Conservation (phyloP, 2,329 filamentous ascomycete genomes). For the Verticillium longisporum region DNA sequence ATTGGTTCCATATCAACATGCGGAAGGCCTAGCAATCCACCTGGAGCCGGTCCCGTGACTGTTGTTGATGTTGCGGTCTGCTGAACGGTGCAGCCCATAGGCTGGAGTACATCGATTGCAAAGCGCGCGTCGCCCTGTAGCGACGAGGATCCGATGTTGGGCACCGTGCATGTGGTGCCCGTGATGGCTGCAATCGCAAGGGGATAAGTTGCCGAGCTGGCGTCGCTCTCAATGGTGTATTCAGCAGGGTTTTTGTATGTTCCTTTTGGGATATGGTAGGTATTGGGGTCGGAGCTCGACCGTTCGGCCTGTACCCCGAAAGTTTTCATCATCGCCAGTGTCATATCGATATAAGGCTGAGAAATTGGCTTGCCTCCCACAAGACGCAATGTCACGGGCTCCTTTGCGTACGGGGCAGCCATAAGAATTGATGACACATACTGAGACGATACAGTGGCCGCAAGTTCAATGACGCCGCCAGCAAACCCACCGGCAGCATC, state of each 20-base stretch:
- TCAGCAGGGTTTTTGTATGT: conserved; percentile 75
- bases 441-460: conserved; percentile 95
- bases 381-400: conserved; percentile 80
- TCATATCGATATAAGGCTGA: conserved; percentile 98
- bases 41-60: conserved; percentile 77
- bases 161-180: conserved; percentile 89
- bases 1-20: conserved; percentile 98
- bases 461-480: conserved; percentile 83
- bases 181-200: conserved; percentile 92
- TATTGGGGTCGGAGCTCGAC: conserved; percentile 74
- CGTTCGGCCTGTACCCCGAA: conserved; percentile 79
- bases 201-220: conserved; percentile 94
- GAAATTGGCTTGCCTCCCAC: conserved; percentile 98
- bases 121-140: conserved; percentile 94
- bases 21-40: conserved; percentile 65
- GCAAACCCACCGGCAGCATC: conserved; percentile 75
- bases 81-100: conserved; percentile 89
- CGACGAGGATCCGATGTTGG: conserved; percentile 89
- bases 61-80: conserved; percentile 84
- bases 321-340: conserved; percentile 90
- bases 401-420: conserved; percentile 94
- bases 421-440: conserved; percentile 96
- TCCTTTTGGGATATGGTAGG: conserved; percentile 87
- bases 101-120: conserved; percentile 78
- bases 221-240: conserved; percentile 93